Conservation (phyloP, 345 rosid species). For the Psidium friedrichsthalianum region DNA sequence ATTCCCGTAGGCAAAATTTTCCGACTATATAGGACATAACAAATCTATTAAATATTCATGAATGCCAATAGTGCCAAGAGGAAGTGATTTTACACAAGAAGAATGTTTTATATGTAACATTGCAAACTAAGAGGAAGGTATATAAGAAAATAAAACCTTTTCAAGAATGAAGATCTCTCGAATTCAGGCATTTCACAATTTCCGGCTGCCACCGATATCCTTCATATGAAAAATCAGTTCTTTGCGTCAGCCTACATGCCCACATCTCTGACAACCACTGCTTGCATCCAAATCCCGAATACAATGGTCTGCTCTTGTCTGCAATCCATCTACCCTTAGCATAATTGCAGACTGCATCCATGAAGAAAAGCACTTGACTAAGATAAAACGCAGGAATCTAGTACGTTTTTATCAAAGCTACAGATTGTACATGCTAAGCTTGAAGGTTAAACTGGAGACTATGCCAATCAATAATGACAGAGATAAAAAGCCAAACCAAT, state of each 20-base stretch:
- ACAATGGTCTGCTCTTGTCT: constrained; percentile 41
- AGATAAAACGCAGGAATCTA: not conserved
- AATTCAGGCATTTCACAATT: constrained; percentile 60
- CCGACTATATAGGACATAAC: not conserved
- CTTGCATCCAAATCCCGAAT: constrained; percentile 54
- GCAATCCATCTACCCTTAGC: constrained; percentile 61
- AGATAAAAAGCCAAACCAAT: not conserved
- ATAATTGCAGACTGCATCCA: constrained; percentile 48
- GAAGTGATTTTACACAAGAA: not conserved
- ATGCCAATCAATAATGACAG: not conserved
- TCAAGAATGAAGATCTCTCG: constrained; percentile 49
- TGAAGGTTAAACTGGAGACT: not conserved
- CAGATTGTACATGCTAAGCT: not conserved
- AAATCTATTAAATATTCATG: not conserved
- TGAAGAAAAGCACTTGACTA: not conserved
- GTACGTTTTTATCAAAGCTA: not conserved
- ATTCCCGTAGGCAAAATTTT: not conserved
- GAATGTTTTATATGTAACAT: not conserved
- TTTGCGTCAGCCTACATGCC: constrained; percentile 53
- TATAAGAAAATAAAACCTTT: constrained; percentile 21
- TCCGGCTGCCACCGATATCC: constrained; percentile 69
- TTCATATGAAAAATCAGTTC: constrained; percentile 69
- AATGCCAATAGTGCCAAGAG: not conserved
- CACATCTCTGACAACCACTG: constrained; percentile 69
- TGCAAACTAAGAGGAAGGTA: not conserved